Evolutionary conservation across 2,329 filamentous ascomycete genomes (phyloP), one percentile per base, ranked within the genome.

Genomic region (Fusarium denticulatum): DNA sequence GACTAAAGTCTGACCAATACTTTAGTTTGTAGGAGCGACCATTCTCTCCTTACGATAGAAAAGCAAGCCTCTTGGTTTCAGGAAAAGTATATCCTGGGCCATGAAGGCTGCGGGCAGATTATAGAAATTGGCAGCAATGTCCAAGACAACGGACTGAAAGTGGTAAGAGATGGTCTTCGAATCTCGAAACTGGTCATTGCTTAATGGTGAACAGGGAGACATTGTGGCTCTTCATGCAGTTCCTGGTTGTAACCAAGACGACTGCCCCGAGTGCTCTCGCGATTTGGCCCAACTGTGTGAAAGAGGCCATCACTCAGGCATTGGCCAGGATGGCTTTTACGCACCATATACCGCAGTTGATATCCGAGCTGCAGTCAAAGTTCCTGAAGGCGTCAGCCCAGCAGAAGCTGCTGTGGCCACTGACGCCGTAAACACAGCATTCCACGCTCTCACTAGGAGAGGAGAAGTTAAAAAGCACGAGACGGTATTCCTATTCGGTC

Each of bases 281-380:
- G 81, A 83, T 42, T 67, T 85, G 2, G 64, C 79, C 7, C 82
- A 84, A 65, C 73, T 84, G 1, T 84, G 82, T 55, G 78, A 82
- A 52, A 58, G 49, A 36, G 78, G 82, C 1, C 80, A 82, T 49
- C 83, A 85, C 66, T 84, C 84, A 3, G 84, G 84, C 0, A 84
- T 86, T 26, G 84, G 84, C 0, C 82, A 84, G 55, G 81, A 85
- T 36, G 84, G 84, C 0, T 84, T 83, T 42, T 84, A 82, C 49
- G 83, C 84, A 3, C 82, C 83, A 1, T 85, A 82, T 43, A 80
- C 83, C 0, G 77, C 76, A 1, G 73, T 82, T 1, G 77, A 81
- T 40, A 69, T 75, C 13, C 20, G 66, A n/a, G 69, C 60, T 9
- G 63, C 58, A 3, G 72, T 76, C 4, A 72, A 65, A 6, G 74